These are phyloP conservation scores for Limnomonas spitsbergensis DNA, from an alignment of 139 green algal genomes.

Conservation along the genomic window DNA sequence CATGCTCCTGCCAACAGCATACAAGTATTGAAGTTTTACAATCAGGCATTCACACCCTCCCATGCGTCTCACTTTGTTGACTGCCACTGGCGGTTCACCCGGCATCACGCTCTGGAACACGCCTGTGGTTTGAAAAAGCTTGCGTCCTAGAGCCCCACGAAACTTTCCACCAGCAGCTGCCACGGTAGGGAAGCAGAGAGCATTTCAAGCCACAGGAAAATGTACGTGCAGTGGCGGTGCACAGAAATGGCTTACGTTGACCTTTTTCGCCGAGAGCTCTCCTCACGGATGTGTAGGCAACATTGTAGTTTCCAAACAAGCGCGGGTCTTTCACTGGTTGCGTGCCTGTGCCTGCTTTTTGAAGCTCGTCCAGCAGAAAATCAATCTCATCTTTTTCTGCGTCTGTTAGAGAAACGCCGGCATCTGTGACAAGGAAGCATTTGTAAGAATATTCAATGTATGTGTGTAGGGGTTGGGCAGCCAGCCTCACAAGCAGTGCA, in stretches of 20 bases:
- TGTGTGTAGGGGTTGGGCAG: too few species aligned
- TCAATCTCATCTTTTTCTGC: conserved; percentile 33
- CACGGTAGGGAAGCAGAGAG: background rate
- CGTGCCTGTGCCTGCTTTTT: conserved; percentile 41
- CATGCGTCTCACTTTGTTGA: conserved; percentile 68
- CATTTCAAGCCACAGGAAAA: background rate
- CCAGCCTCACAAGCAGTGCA: too few species aligned
- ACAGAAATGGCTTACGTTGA: too few species aligned
- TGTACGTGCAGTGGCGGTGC: too few species aligned
- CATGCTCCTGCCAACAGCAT: too few species aligned
- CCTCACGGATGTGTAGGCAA: conserved; percentile 41
- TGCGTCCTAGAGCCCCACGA: conserved; percentile 48
- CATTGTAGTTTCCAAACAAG: conserved; percentile 71
- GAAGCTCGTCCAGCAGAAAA: conserved; percentile 42
- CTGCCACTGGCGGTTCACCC: conserved; percentile 59
- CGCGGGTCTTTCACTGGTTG: conserved; percentile 62
- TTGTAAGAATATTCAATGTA: too few species aligned
- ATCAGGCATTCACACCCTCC: too few species aligned
- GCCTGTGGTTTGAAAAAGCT: conserved; percentile 63
- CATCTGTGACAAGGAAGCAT: conserved; percentile 37
- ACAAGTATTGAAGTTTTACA: too few species aligned
- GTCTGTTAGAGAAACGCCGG: conserved; percentile 33
- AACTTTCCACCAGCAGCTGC: conserved; percentile 68
- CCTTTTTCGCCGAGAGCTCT: conserved; percentile 32
- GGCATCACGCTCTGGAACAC: conserved; percentile 62